A percentile compares a stretch with the other conserved stretches of the same genome.
phyloP scores from a whole-genome alignment of 805 yeast species.

The Scheffersomyces stipitis region DNA sequence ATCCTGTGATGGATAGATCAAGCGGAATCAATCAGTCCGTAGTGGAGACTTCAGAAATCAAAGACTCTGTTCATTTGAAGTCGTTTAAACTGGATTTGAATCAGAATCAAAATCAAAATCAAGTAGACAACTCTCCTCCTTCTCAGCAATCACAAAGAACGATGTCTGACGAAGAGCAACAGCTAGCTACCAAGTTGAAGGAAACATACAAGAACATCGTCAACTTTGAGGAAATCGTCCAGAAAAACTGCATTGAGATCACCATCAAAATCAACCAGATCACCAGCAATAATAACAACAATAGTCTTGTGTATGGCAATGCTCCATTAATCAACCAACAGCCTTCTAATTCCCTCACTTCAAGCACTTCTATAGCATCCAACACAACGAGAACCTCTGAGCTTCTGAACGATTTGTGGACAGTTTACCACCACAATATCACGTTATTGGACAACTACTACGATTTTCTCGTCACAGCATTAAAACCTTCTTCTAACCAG shows the following conservation, averaged over 20 bases:
- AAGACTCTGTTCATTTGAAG: too few relatives aligned
- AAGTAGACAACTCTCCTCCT: slow-evolving; percentile 1
- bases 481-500: slow-evolving; percentile 55
- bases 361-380: slow-evolving; percentile 12
- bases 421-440: slow-evolving; percentile 65
- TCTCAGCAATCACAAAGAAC: slow-evolving; percentile 19
- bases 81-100: slow-evolving; percentile 2
- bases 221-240: slow-evolving; percentile 65
- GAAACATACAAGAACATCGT: slow-evolving; percentile 73
- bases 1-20: slow-evolving; percentile 23
- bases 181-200: slow-evolving; percentile 66
- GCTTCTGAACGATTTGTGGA: slow-evolving; percentile 63
- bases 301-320: slow-evolving; percentile 10
- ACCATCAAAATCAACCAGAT: slow-evolving; percentile 49
- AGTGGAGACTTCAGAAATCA: background rate
- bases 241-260: slow-evolving; percentile 63
- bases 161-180: slow-evolving; percentile 61
- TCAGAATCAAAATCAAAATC: background rate
- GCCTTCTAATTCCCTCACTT: slow-evolving; percentile 13
- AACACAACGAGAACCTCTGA: slow-evolving; percentile 42
- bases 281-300: slow-evolving; percentile 37
- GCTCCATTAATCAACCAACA: slow-evolving; percentile 11
- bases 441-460: slow-evolving; percentile 68
- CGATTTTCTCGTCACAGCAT: slow-evolving; percentile 68
- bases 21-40: slow-evolving; percentile 7